Evolutionary conservation across 129 eudicot genomes (phyloP).

Genomic region (Centaurea solstitialis): DNA sequence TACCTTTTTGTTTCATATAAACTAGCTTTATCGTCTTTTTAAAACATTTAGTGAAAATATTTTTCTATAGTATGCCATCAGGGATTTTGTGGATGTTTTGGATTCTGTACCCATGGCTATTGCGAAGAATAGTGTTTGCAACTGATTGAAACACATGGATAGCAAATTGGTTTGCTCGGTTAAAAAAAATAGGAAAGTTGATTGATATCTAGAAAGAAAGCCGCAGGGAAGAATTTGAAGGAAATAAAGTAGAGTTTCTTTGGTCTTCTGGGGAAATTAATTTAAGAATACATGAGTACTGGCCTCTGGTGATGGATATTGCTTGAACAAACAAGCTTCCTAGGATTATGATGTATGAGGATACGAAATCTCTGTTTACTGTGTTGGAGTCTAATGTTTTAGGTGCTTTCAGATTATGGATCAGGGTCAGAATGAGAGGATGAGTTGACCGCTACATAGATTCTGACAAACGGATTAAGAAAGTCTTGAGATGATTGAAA

Average conservation of each 20-base stretch:
- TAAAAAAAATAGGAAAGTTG: no score
- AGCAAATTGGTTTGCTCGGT: no score
- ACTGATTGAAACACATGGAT: no score
- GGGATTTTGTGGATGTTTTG: no score
- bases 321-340: constrained; percentile 60
- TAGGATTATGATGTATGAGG: constrained; percentile 45
- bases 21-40: no score
- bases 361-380: neutral
- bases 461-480: no score
- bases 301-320: constrained; percentile 90
- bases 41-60: no score
- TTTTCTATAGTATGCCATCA: no score
- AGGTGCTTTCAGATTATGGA: constrained; percentile 47
- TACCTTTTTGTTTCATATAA: no score
- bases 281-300: constrained; percentile 73
- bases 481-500: no score
- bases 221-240: constrained; percentile 78
- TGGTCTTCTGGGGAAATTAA: constrained; percentile 85
- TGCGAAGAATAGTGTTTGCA: no score
- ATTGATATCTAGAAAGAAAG: constrained; percentile 92
- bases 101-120: no score
- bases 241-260: constrained; percentile 68
- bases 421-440: constrained; percentile 55
- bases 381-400: neutral
- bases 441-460: constrained; percentile 88